Base-by-base conservation (phyloP, 2,329 filamentous ascomycete species). In the Epicoccum sorghinum region DNA sequence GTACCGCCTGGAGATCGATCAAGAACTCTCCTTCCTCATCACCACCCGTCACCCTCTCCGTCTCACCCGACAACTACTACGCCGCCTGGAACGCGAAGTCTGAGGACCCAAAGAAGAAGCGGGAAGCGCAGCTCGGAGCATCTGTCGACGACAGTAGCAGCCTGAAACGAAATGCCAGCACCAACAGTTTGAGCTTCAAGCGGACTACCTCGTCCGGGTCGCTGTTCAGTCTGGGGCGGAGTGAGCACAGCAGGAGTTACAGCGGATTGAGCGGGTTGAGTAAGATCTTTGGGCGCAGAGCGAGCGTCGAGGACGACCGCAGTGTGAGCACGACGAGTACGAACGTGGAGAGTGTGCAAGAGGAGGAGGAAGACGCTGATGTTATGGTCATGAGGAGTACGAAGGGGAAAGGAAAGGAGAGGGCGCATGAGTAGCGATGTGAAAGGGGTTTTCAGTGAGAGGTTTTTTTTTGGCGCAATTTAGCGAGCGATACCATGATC, bases 401-500 rank as follows among this genome's bases (percentile, higher is more conserved):
- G 8, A 55, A 55, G n/a, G 47, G 32, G 1, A 55, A 55, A 13
- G 52, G 46, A 7, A 55, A 55, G 27, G 41, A 30, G 13, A 35
- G 41, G 37, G 49, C 43, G 18, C 39, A 23, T 14, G 52, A 46
- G 36, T 49, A 49, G 27, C 3, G 29, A 12, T n/a, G 29, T 13
- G 37, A 13, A 25, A 30, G 18, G 23, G 25, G 7, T 23, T 27
- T 18, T 3, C 32, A 12, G 18, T 18, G 18, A 2, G n/a, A 25
- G 5, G 9, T 18, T 29, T 14, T 36, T 40, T n/a, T 35, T 27
- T 41, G 24, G 7, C 42, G 49, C 49, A 37, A 36, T 76, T 93
- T 86, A 69, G 99, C 79, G 47, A 52, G 48, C 48, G 48, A 52
- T 52, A 45, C 41, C 48, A 45, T 33, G 32, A 33, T 33, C 3